Conservation (phyloP, 768 basidiomycete species). For the Clitopilus hobsonii region DNA sequence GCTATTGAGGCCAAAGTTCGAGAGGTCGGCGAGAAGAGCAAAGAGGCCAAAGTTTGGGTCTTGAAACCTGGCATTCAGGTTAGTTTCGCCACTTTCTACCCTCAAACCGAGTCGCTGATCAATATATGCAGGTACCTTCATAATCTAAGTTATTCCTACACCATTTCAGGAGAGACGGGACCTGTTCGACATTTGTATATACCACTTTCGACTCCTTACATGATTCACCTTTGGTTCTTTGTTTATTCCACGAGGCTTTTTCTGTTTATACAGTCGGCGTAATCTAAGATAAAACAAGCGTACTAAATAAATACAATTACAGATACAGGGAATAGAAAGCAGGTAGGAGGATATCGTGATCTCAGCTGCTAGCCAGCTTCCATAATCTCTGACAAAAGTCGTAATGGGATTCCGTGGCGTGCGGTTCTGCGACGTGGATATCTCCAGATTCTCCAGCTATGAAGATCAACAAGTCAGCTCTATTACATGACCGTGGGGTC, state of each 20-base stretch:
- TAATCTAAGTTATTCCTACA: conserved; percentile 1
- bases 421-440: conserved; percentile 36
- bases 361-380: conserved; percentile 40
- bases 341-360: background rate
- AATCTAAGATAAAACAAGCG: background rate
- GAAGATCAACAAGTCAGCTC: background rate
- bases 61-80: conserved; percentile 42
- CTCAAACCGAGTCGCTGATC: background rate
- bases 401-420: conserved; percentile 24
- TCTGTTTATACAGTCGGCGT: background rate
- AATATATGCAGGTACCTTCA: conserved; percentile 4
- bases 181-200: background rate
- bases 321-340: background rate
- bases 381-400: conserved; percentile 38
- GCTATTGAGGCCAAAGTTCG: conserved; percentile 78
- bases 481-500: background rate
- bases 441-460: conserved; percentile 48
- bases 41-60: conserved; percentile 70
- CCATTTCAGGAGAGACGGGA: no score
- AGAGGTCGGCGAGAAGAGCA: conserved; percentile 73
- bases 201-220: conserved; percentile 1
- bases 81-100: conserved; percentile 1
- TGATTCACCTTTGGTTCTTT: conserved; percentile 2
- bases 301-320: background rate
- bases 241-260: background rate